Base-by-base conservation (phyloP, 2,329 filamentous ascomycete species). In the Pseudopithomyces maydicus region DNA sequence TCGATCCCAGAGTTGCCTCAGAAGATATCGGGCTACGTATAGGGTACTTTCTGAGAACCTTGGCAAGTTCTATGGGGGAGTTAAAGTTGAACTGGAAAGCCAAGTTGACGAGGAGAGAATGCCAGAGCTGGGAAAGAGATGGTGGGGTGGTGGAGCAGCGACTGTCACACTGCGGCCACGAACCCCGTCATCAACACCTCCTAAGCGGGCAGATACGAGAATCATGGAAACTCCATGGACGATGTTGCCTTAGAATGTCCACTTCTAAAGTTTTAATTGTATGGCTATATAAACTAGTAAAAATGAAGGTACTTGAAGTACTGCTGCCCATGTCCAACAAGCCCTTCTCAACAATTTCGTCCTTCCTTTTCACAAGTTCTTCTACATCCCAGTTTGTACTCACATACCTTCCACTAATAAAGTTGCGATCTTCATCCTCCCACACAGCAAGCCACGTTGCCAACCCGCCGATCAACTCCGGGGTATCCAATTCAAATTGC, bases 301-400 rank as follows among this genome's bases (percentile, higher is more conserved):
- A 5, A 5, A 29, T 29, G 4, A 29, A 29, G 8, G 5, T 29
- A 29, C 8, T 29, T 29, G 26, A 8, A 29, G n/a, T n/a, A n/a
- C n/a, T n/a, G n/a, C n/a, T n/a, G n/a, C n/a, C 47, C 32, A 65
- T 17, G 52, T 59, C 67, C 17, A 68, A 52, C 44, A 65, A 38
- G 8, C 57, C 55, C 10, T 61, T 26, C 19, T 58, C 49, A 1
- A 61, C 26, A 48, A 67, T 62, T 49, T 69, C 66, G 6, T 64
- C 62, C 51, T 61, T 68, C 45, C 56, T 53, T 1, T 26, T 39
- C 1, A 65, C 14, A 32, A 76, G 45, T 38, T 73, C 70, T 26
- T 75, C 70, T 4, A 75, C 66, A 52, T 60, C 59, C 72, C 71
- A 74, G 35, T 73, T 70, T 1, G 59, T 57, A 42, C 54, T 52